phyloP scores from a whole-genome alignment of 2,329 filamentous ascomycete species.

The Aquanectria penicillioides region DNA sequence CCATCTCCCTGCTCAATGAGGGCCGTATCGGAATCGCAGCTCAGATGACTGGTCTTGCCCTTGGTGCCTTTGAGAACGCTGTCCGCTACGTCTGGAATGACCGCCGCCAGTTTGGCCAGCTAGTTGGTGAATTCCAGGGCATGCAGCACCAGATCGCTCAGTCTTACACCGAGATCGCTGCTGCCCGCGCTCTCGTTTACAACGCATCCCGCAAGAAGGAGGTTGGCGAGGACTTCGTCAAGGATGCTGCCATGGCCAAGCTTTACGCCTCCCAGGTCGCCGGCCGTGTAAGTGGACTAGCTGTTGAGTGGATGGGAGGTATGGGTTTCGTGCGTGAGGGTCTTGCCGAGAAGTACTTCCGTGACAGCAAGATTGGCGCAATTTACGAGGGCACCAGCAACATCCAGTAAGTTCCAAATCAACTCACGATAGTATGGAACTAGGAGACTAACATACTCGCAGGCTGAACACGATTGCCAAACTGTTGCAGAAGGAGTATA shows the following conservation, averaged over 20 bases:
- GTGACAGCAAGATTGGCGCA: constrained; percentile 97
- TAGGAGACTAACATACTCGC: constrained; percentile 27
- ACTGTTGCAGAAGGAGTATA: constrained; percentile 70
- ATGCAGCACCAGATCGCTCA: constrained; percentile 99
- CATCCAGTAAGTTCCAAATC: constrained; percentile 65
- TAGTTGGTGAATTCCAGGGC: constrained; percentile 96
- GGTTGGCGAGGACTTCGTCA: constrained; percentile 92
- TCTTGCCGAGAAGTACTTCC: constrained; percentile 96
- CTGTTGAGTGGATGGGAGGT: constrained; percentile 99
- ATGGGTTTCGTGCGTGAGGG: constrained; percentile 99
- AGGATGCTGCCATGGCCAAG: constrained; percentile 98
- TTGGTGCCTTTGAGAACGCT: constrained; percentile 95
- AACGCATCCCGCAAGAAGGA: constrained; percentile 99
- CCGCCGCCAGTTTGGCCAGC: constrained; percentile 92
- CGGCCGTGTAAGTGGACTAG: constrained; percentile 82
- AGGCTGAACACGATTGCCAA: constrained; percentile 73
- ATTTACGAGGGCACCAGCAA: constrained; percentile 95
- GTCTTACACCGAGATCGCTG: constrained; percentile 91
- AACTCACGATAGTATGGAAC: neutral
- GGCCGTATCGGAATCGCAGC: constrained; percentile 97
- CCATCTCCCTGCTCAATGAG: constrained; percentile 93
- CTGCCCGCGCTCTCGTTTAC: constrained; percentile 91
- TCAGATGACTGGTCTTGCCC: constrained; percentile 96
- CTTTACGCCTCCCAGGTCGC: constrained; percentile 94
- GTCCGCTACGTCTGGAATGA: constrained; percentile 97